Evolutionary conservation across 1,284 basidiomycete genomes (phyloP).

Genomic region (Cutaneotrichosporon cavernicola): DNA sequence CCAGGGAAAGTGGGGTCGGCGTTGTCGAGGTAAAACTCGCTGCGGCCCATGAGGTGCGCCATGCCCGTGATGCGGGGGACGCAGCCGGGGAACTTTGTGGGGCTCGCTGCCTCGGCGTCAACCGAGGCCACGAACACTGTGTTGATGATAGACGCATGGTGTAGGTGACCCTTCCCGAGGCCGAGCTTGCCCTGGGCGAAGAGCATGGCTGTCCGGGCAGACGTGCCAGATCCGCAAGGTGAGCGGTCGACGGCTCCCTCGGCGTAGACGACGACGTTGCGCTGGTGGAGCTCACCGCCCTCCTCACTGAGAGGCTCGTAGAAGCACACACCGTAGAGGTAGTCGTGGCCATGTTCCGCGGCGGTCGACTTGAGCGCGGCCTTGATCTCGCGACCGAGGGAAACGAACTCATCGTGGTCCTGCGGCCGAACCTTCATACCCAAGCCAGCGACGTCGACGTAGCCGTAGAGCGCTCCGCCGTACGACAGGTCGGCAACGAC

Average conservation of each 20-base stretch:
- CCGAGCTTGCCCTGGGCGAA: slow-evolving; percentile 43
- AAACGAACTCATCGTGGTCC: slow-evolving; percentile 42
- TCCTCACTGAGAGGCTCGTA: slow-evolving; percentile 16
- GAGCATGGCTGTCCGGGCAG: slow-evolving; percentile 54
- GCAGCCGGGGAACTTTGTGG: slow-evolving; percentile 18
- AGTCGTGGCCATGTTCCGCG: slow-evolving; percentile 17
- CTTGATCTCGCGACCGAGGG: slow-evolving; percentile 31
- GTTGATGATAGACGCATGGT: slow-evolving; percentile 23
- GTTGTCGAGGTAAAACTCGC: slow-evolving; percentile 21
- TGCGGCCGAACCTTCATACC: slow-evolving; percentile 45
- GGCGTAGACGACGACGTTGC: slow-evolving; percentile 48
- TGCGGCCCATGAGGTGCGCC: slow-evolving; percentile 22
- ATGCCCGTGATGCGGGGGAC: slow-evolving; percentile 22
- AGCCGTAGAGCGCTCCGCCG: slow-evolving; percentile 56
- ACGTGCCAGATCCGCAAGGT: slow-evolving; percentile 55
- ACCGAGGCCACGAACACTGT: slow-evolving; percentile 20
- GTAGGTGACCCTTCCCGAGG: slow-evolving; percentile 1
- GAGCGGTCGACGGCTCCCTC: slow-evolving; percentile 56
- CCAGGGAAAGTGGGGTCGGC: slow-evolving; percentile 26
- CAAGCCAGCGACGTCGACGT: slow-evolving; percentile 49
- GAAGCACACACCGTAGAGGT: slow-evolving; percentile 26
- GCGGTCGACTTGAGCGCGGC: slow-evolving; percentile 34
- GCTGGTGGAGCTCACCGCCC: slow-evolving; percentile 10
- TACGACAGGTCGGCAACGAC: slow-evolving; percentile 54
- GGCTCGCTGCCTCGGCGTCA: not conserved